These are phyloP conservation scores for Auricularia sp. DNA, from an alignment of 768 basidiomycete genomes.

Conservation along the genomic window DNA sequence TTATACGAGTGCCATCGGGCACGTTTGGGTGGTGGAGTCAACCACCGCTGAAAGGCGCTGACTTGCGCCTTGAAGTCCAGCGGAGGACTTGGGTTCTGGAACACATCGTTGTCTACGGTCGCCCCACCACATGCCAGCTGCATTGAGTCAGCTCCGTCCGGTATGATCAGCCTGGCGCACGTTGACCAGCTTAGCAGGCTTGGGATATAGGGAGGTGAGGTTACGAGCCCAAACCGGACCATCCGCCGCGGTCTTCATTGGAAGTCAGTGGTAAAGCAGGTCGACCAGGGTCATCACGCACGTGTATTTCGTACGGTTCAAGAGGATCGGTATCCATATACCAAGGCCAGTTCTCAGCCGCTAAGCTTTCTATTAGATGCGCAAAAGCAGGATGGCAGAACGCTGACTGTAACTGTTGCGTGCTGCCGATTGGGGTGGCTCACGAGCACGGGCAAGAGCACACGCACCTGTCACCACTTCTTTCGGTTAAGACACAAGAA, in stretches of 20 bases:
- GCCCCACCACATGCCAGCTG: not conserved
- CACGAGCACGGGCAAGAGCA: not conserved
- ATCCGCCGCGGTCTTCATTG: not conserved
- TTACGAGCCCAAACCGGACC: not conserved
- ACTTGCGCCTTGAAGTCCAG: not conserved
- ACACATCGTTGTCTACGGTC: not conserved
- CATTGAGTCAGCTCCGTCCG: not conserved
- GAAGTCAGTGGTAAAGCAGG: not conserved
- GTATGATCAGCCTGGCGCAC: not conserved
- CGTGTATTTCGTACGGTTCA: not conserved
- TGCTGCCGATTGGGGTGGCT: not conserved
- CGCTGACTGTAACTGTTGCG: not conserved
- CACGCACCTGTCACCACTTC: not conserved
- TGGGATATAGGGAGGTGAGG: not conserved
- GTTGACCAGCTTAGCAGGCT: not conserved
- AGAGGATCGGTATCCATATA: not conserved
- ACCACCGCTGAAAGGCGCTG: not conserved
- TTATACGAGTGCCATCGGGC: not conserved
- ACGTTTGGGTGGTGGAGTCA: not conserved
- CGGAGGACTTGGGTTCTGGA: not conserved
- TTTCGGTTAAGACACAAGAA: not conserved
- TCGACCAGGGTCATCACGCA: not conserved
- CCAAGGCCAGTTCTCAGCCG: not conserved
- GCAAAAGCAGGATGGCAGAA: not conserved
- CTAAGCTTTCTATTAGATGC: not conserved